Base-by-base conservation (phyloP, 2,329 filamentous ascomycete genomes). In the Xylaria digitata region DNA sequence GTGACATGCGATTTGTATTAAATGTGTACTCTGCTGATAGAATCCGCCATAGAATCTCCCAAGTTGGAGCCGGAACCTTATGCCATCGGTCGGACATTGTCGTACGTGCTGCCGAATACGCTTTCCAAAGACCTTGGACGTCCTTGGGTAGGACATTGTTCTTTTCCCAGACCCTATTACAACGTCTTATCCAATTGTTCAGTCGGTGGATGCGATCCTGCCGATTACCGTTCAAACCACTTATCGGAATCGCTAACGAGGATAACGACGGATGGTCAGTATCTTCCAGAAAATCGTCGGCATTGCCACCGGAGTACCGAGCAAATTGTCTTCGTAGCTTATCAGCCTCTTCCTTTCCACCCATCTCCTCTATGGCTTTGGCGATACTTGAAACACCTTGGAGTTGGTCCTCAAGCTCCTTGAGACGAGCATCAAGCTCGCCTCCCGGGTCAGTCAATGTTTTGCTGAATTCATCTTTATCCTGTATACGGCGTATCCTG, bases 1-100 rank as follows among this genome's bases (percentile, higher is more conserved):
- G 89, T 6, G 83, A 79, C 75, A 91, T 84, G 34, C 88, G 86
- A 69, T 87, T 82, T 50, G 84, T 77, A 75, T 87, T 85, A 52
- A 81, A 79, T 40, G 81, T 68, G 9, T 79, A 75, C 48, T 86
- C 82, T 7, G 85, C 80, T 50, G 88, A 86, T 49, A 90, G 80
- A 1, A 87, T 78, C 34, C 84, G 80, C 91, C 91, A 95, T 8
- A 95, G 77, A 1, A 88, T 76, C n/a, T 86, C 79, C 87, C 91
- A 91, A 4, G 87, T 83, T 17, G 85, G 82, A 9, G 82, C 74
- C 0, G 90, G 86, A n/a, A 94, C 83, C 34, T 83, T 82, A 42
- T 82, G 76, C 79, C 88, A 85, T 9, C 80, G 76, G 21, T 78
- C 78, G 1, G 82, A 77, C 48, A 89, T 77, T 6, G 78, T 75